Conservation (phyloP, 116 monocot genomes). For the Phalaenopsis hybrid region DNA sequence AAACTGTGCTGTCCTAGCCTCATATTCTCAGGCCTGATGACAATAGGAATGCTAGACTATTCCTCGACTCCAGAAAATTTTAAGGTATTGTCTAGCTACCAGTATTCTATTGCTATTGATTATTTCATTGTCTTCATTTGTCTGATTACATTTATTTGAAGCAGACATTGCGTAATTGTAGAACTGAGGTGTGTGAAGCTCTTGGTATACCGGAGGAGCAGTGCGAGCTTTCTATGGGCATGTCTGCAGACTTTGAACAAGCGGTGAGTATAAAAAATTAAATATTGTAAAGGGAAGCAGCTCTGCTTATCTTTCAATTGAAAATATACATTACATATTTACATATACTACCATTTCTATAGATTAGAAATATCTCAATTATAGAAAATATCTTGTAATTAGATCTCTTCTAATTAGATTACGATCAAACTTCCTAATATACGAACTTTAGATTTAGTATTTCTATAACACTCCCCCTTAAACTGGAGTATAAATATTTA, state of each 20-base stretch:
- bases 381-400: too few species aligned
- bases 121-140: background rate
- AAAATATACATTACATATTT: too few species aligned
- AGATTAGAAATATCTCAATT: too few species aligned
- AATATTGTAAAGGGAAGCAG: too few species aligned
- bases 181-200: constrained; percentile 59
- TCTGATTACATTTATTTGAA: background rate
- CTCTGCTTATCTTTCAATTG: too few species aligned
- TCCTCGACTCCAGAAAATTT: constrained; percentile 97
- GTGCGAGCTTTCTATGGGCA: constrained; percentile 97
- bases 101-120: background rate
- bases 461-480: too few species aligned
- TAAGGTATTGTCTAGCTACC: constrained; percentile 25
- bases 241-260: constrained; percentile 95
- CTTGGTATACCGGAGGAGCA: constrained; percentile 68
- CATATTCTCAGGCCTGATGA: constrained; percentile 90
- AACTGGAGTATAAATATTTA: too few species aligned
- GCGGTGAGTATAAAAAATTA: constrained; percentile 43
- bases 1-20: constrained; percentile 74
- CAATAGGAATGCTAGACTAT: constrained; percentile 95
- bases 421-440: too few species aligned
- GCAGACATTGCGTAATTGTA: constrained; percentile 69
- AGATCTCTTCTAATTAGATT: too few species aligned
- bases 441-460: too few species aligned
- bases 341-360: too few species aligned